These are phyloP conservation scores for Emergomyces pasteurianus DNA, from an alignment of 2,329 filamentous ascomycete genomes.

Conservation along the genomic window DNA sequence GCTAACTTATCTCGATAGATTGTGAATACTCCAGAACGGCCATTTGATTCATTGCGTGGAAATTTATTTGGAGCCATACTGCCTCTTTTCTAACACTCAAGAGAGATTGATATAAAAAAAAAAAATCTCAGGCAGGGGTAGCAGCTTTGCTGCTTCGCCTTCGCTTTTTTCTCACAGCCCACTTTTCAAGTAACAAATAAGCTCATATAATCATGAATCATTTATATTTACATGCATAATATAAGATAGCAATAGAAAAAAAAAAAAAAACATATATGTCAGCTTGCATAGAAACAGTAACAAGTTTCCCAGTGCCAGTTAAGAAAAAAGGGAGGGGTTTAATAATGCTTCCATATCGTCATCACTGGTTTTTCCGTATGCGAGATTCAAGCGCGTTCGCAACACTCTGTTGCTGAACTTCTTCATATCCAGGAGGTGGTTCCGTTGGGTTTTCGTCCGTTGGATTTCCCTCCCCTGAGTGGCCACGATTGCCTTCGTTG, in stretches of 20 bases:
- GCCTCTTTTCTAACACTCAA: neutral
- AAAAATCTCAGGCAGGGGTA: neutral
- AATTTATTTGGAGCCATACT: neutral
- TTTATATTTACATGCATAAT: neutral
- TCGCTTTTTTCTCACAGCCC: neutral
- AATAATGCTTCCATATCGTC: too few species aligned
- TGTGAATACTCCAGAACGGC: too few species aligned
- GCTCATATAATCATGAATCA: neutral
- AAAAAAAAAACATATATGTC: neutral
- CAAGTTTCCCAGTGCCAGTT: neutral
- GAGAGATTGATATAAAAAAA: neutral
- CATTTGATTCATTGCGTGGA: neutral
- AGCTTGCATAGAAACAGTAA: neutral
- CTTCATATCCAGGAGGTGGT: conserved; percentile 83
- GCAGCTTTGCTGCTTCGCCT: neutral
- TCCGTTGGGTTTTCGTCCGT: conserved; percentile 43
- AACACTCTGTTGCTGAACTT: conserved; percentile 71
- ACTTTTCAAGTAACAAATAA: neutral
- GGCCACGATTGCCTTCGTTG: neutral
- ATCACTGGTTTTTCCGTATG: conserved; percentile 22
- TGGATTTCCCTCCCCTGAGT: neutral
- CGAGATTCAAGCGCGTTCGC: conserved; percentile 59
- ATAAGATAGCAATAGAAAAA: neutral
- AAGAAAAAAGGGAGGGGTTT: too few species aligned
- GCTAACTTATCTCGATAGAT: too few species aligned